Evolutionary conservation across 1,139 yeast genomes (phyloP).

Genomic region (Taphrina pruni): DNA sequence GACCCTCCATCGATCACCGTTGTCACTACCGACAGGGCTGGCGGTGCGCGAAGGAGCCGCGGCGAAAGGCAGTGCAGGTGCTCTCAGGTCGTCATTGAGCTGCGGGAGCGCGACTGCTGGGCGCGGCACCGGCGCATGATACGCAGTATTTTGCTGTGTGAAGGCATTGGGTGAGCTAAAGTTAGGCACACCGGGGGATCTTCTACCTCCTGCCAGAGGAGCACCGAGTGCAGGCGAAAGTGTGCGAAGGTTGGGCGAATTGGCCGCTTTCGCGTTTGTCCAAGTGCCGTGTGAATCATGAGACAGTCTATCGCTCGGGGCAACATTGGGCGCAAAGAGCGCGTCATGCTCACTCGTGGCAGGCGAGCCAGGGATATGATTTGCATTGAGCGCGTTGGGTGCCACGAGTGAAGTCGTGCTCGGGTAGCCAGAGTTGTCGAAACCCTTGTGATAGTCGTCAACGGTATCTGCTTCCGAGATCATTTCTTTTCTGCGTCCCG

Average conservation of each 20-base stretch:
- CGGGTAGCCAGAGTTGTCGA: slow-evolving; percentile 20
- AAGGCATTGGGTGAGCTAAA: slow-evolving; percentile 23
- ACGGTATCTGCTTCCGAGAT: slow-evolving; percentile 27
- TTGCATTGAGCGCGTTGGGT: slow-evolving; percentile 17
- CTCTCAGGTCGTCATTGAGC: slow-evolving; percentile 24
- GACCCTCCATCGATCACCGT: slow-evolving; percentile 36
- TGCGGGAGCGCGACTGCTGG: slow-evolving; percentile 24
- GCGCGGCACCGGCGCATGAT: slow-evolving; percentile 20
- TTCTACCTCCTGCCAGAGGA: background rate
- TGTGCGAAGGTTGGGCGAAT: slow-evolving; percentile 23
- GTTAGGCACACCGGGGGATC: slow-evolving; percentile 17
- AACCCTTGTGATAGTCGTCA: slow-evolving; percentile 31
- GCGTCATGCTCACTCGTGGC: slow-evolving; percentile 36
- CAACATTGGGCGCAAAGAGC: slow-evolving; percentile 34
- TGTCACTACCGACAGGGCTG: slow-evolving; percentile 29
- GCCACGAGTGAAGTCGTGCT: slow-evolving; percentile 33
- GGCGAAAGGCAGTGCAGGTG: slow-evolving; percentile 34
- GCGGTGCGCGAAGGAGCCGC: slow-evolving; percentile 21
- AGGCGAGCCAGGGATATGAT: slow-evolving; percentile 28
- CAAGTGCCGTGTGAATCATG: slow-evolving; percentile 14
- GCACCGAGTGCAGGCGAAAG: slow-evolving; percentile 25
- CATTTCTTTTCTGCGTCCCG: slow-evolving; percentile 35
- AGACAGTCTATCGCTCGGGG: slow-evolving; percentile 18
- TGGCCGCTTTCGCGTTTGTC: background rate
- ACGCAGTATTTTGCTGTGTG: slow-evolving; percentile 24